Conservation (phyloP, 768 basidiomycete species). For the Russula emetica region DNA sequence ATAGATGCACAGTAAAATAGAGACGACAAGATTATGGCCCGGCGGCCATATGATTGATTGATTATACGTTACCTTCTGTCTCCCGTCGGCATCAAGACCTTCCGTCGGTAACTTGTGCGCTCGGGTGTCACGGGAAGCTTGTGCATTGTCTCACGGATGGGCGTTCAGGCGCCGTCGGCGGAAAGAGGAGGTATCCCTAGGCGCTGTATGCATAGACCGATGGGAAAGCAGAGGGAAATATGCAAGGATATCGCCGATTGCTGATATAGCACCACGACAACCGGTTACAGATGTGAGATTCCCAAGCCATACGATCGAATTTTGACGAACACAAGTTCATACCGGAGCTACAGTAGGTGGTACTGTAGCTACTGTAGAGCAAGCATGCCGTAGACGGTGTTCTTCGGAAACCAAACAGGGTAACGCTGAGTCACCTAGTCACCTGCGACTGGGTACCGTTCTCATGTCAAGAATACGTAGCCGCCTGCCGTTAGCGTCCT, state of each 20-base stretch:
- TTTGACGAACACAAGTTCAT: neutral
- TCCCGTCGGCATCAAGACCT: neutral
- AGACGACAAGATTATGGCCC: neutral
- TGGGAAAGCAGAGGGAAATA: neutral
- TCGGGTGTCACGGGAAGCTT: neutral
- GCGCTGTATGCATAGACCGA: neutral
- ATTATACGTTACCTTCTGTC: no score
- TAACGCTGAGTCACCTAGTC: no score
- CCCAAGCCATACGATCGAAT: neutral
- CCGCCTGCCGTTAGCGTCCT: no score
- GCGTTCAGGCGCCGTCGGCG: neutral
- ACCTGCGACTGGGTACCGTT: no score
- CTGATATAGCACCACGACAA: neutral
- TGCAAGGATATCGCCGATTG: neutral
- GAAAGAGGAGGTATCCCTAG: neutral
- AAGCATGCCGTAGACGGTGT: neutral
- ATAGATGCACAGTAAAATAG: no score
- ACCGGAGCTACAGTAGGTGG: neutral
- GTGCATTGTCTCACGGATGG: neutral
- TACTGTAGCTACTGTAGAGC: neutral
- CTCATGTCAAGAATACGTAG: neutral
- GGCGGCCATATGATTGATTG: neutral
- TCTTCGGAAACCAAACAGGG: neutral
- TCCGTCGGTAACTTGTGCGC: neutral
- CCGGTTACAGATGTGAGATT: neutral